phyloP scores from a whole-genome alignment of 2,329 filamentous ascomycete species.

The Sporothrix luriei region DNA sequence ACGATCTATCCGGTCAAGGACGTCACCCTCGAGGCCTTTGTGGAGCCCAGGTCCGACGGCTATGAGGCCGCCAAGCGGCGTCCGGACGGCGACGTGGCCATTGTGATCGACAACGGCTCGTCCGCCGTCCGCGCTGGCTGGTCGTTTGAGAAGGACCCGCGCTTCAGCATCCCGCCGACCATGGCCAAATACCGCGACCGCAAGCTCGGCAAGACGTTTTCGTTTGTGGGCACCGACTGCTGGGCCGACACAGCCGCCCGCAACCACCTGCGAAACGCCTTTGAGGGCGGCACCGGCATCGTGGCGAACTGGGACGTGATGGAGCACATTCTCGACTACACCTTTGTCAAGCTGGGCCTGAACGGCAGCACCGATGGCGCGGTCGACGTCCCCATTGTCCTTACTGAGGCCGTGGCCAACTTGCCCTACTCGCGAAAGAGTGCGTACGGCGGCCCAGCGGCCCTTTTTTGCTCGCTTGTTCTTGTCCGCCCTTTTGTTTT shows the following conservation, averaged over 20 bases:
- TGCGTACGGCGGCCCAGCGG: no score
- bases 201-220: constrained; percentile 88
- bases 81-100: constrained; percentile 48
- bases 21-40: constrained; percentile 60
- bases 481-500: background rate
- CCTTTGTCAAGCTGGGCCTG: constrained; percentile 90
- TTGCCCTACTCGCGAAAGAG: constrained; percentile 84
- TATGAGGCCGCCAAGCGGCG: constrained; percentile 66
- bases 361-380: constrained; percentile 70
- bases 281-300: constrained; percentile 86
- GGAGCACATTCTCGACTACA: constrained; percentile 91
- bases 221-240: constrained; percentile 88
- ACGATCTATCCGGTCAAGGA: constrained; percentile 65
- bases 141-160: constrained; percentile 86
- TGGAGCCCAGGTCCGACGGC: constrained; percentile 63
- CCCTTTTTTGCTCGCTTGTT: no score
- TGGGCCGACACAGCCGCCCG: constrained; percentile 92
- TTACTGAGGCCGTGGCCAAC: constrained; percentile 95
- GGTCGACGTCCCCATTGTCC: constrained; percentile 84
- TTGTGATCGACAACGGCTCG: constrained; percentile 59
- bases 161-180: constrained; percentile 79
- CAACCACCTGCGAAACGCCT: constrained; percentile 86
- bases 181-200: constrained; percentile 95
- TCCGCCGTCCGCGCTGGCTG: constrained; percentile 89
- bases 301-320: constrained; percentile 98